A percentile compares a stretch with the other conserved stretches of the same genome.
Evolutionary conservation across 192 early-diverging fungal genomes (phyloP).

Genomic region (Rhizoclosmatium globosum): DNA sequence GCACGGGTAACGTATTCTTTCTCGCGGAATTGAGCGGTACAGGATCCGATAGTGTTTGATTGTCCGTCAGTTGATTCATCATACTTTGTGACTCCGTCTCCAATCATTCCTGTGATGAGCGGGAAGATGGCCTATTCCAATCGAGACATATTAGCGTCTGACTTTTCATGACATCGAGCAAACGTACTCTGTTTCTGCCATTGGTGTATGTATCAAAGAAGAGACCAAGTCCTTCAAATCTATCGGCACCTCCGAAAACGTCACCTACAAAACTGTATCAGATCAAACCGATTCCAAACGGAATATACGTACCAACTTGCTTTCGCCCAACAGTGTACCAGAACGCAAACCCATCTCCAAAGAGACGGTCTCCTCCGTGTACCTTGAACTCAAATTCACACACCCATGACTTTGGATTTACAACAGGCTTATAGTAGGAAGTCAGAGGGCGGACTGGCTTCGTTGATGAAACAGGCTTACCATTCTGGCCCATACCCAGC

Average conservation of each 20-base stretch:
- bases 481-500: constrained; percentile 80
- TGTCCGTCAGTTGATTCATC: constrained; percentile 87
- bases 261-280: constrained; percentile 76
- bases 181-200: constrained; percentile 62
- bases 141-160: too few species aligned
- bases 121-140: constrained; percentile 77
- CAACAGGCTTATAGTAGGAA: constrained; percentile 30
- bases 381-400: constrained; percentile 96
- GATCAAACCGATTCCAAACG: too few species aligned
- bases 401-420: constrained; percentile 74
- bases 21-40: constrained; percentile 78
- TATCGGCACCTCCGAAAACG: constrained; percentile 88
- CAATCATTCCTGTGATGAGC: constrained; percentile 91
- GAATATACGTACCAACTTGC: constrained; percentile 41
- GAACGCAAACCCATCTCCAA: constrained; percentile 96
- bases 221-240: constrained; percentile 91
- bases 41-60: constrained; percentile 61
- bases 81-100: constrained; percentile 88
- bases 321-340: constrained; percentile 84
- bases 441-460: too few species aligned
- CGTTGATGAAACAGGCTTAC: constrained; percentile 36
- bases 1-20: constrained; percentile 69
- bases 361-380: constrained; percentile 76
- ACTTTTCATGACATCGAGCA: too few species aligned
- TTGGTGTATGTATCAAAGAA: constrained; percentile 98